Percentiles rank a stretch among this genome's conserved stretches.
phyloP scores from a whole-genome alignment of 2,329 filamentous ascomycete species.

The Aspergillus sp. region DNA sequence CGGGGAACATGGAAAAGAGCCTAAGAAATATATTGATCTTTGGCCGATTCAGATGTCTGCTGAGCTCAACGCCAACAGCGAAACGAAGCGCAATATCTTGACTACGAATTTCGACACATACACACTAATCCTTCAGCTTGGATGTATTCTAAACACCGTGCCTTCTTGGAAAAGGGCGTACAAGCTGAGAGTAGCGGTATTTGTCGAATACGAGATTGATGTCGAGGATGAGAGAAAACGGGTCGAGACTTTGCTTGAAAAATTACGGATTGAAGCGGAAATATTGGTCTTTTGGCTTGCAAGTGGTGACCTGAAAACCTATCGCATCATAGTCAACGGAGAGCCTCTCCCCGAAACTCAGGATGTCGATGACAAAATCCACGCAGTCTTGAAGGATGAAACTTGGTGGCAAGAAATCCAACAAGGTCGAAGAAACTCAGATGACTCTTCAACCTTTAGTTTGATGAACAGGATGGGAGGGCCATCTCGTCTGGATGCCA shows the following conservation, averaged over 20 bases:
- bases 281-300: constrained; percentile 81
- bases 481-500: constrained; percentile 53
- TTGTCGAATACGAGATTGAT: constrained; percentile 85
- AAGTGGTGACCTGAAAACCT: constrained; percentile 68
- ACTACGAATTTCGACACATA: constrained; percentile 93
- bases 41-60: constrained; percentile 96
- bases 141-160: constrained; percentile 80
- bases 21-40: constrained; percentile 78
- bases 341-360: constrained; percentile 50
- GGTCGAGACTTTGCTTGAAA: constrained; percentile 72
- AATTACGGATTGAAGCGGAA: constrained; percentile 76
- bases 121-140: constrained; percentile 80
- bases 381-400: constrained; percentile 67
- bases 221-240: constrained; percentile 74
- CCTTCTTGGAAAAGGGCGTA: constrained; percentile 76
- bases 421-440: constrained; percentile 37
- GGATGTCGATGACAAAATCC: constrained; percentile 60
- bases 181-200: constrained; percentile 74
- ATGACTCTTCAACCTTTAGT: constrained; percentile 12
- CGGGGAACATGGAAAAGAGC: constrained; percentile 54
- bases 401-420: constrained; percentile 82
- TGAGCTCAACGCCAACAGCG: constrained; percentile 67
- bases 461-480: constrained; percentile 18
- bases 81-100: constrained; percentile 64
- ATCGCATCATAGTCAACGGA: constrained; percentile 77